A percentile compares a stretch with the other conserved stretches of the same genome.
These are phyloP conservation scores for Syzygium grande DNA, from an alignment of 345 rosid genomes.

Conservation along the genomic window DNA sequence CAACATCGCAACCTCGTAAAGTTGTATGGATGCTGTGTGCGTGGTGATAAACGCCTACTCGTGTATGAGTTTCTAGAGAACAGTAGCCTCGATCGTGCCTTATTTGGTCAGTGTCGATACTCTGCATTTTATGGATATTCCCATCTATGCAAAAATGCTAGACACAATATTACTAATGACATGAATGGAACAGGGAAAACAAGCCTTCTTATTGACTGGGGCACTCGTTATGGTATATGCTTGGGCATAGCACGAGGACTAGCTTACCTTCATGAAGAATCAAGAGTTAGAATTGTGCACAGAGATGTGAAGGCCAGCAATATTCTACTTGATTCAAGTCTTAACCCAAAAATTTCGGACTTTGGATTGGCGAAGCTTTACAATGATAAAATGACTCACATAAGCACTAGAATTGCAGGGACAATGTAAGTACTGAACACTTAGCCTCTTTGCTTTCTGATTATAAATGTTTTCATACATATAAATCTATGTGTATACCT, in stretches of 20 bases:
- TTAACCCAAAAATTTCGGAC: slow-evolving; percentile 48
- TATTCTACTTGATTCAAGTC: slow-evolving; percentile 36
- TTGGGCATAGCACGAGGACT: slow-evolving; percentile 49
- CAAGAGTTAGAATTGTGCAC: slow-evolving; percentile 43
- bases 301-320: slow-evolving; percentile 51
- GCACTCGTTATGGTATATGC: slow-evolving; percentile 32
- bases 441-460: too few species aligned
- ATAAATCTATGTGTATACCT: neutral
- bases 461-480: neutral
- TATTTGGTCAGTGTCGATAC: slow-evolving; percentile 24
- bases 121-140: too few species aligned
- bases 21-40: slow-evolving; percentile 56
- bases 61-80: slow-evolving; percentile 64
- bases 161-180: too few species aligned
- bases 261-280: slow-evolving; percentile 49
- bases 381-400: slow-evolving; percentile 40
- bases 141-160: too few species aligned
- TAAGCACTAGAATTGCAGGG: slow-evolving; percentile 52
- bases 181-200: slow-evolving; percentile 19
- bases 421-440: slow-evolving; percentile 26
- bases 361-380: slow-evolving; percentile 54
- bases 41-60: slow-evolving; percentile 43
- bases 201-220: slow-evolving; percentile 30
- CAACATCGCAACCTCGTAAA: slow-evolving; percentile 66
- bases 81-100: slow-evolving; percentile 65